Conservation (phyloP, 164 flowering plant genomes). For the Magnolia officinalis region DNA sequence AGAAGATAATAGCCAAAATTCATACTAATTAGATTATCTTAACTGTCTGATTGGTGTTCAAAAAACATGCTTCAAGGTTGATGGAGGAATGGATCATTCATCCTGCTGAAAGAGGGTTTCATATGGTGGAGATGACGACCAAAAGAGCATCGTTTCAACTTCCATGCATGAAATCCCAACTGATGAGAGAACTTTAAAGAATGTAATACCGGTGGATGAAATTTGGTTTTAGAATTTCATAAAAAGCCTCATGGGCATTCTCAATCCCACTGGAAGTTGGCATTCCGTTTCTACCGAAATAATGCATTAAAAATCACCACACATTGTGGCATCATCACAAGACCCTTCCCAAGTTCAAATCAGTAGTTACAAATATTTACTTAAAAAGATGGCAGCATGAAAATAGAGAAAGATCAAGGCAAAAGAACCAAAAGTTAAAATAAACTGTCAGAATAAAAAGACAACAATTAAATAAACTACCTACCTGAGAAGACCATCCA, state of each 20-base stretch:
- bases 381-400: neutral
- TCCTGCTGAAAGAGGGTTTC: too few relatives aligned
- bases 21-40: too few relatives aligned
- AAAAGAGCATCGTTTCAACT: neutral
- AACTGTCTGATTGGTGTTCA: too few relatives aligned
- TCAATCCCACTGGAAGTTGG: neutral
- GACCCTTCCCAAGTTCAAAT: too few relatives aligned
- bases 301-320: too few relatives aligned
- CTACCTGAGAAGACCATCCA: conserved; percentile 73
- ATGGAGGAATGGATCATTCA: too few relatives aligned
- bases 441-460: neutral
- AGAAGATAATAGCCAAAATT: too few relatives aligned
- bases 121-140: neutral
- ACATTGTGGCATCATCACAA: too few relatives aligned
- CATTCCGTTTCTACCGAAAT: too few relatives aligned
- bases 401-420: neutral
- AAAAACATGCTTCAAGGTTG: too few relatives aligned
- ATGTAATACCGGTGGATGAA: neutral
- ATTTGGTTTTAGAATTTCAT: neutral
- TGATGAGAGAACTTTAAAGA: too few relatives aligned
- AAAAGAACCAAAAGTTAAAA: neutral
- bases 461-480: conserved; percentile 11
- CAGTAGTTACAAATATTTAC: neutral
- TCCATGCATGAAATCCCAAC: neutral
- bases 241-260: neutral